Conservation (phyloP, 306 rosid species). For the Ziziphus jujuba region DNA sequence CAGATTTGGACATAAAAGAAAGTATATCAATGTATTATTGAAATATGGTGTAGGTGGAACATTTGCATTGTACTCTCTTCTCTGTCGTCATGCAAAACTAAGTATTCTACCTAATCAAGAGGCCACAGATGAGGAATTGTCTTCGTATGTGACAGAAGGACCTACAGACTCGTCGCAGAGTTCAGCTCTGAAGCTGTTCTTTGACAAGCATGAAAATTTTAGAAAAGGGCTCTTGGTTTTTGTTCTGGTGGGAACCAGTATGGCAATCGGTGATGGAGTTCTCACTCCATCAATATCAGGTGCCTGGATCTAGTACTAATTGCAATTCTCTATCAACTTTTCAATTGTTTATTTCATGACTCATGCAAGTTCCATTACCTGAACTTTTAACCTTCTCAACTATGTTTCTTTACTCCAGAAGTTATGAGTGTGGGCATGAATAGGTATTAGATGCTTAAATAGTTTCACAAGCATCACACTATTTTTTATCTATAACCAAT, state of each 20-base stretch:
- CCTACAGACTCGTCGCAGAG: slow-evolving; percentile 47
- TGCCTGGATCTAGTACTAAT: slow-evolving; percentile 31
- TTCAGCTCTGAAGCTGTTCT: slow-evolving; percentile 44
- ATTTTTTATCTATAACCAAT: background rate
- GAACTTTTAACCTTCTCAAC: slow-evolving; percentile 11
- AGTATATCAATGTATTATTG: slow-evolving; percentile 23
- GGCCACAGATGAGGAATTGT: slow-evolving; percentile 49
- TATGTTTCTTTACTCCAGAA: slow-evolving; percentile 19
- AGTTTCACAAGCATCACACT: background rate
- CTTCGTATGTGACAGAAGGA: slow-evolving; percentile 39
- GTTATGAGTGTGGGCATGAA: background rate
- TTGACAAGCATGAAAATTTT: slow-evolving; percentile 52
- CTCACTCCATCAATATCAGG: slow-evolving; percentile 93
- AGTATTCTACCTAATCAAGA: slow-evolving; percentile 67
- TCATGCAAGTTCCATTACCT: slow-evolving; percentile 33
- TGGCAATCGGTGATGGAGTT: slow-evolving; percentile 77
- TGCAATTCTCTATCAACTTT: slow-evolving; percentile 29
- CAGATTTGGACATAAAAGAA: slow-evolving; percentile 7
- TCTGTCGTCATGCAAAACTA: slow-evolving; percentile 62
- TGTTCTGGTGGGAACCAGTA: slow-evolving; percentile 74
- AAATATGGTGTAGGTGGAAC: slow-evolving; percentile 66
- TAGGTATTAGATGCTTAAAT: background rate
- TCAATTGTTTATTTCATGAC: slow-evolving; percentile 32
- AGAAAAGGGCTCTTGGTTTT: slow-evolving; percentile 55
- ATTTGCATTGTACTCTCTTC: slow-evolving; percentile 75